Conservation (phyloP, 2,329 filamentous ascomycete genomes). For the Botrytis pseudocinerea region DNA sequence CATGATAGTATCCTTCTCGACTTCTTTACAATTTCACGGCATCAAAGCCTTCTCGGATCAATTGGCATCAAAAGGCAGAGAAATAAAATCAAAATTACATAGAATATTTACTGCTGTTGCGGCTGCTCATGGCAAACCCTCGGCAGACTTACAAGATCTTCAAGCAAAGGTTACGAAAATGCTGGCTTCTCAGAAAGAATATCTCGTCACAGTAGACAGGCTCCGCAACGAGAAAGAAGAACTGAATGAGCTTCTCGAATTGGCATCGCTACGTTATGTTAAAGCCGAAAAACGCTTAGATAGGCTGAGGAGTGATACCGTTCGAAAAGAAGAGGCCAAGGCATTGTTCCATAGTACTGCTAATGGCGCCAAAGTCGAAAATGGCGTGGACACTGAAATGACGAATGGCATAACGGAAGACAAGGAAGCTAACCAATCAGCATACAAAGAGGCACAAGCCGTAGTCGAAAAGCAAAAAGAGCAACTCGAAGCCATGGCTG, state of each 20-base stretch:
- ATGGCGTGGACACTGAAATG: constrained; percentile 44
- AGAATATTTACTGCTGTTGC: constrained; percentile 63
- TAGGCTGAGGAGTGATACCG: constrained; percentile 81
- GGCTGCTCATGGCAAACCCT: constrained; percentile 53
- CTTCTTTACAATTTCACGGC: constrained; percentile 62
- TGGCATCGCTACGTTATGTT: constrained; percentile 86
- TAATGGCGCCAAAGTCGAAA: constrained; percentile 45
- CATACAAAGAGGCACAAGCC: constrained; percentile 76
- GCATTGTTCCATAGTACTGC: constrained; percentile 60
- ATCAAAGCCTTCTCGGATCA: constrained; percentile 77
- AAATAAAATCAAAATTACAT: constrained; percentile 74
- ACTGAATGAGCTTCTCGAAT: constrained; percentile 82
- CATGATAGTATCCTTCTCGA: constrained; percentile 55
- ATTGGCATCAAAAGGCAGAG: constrained; percentile 70
- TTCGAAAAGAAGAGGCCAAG: constrained; percentile 89
- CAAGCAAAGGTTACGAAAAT: constrained; percentile 74
- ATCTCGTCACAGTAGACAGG: constrained; percentile 73
- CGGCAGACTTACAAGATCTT: constrained; percentile 69
- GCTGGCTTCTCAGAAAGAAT: constrained; percentile 79
- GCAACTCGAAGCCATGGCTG: constrained; percentile 76
- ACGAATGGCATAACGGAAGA: constrained; percentile 56
- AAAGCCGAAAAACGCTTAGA: constrained; percentile 95
- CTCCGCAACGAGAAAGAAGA: constrained; percentile 78
- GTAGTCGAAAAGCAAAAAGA: constrained; percentile 81
- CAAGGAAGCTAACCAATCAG: constrained; percentile 68